Evolutionary conservation across 2,329 filamentous ascomycete genomes (phyloP).

Genomic region (Pseudogymnoascus sp.): DNA sequence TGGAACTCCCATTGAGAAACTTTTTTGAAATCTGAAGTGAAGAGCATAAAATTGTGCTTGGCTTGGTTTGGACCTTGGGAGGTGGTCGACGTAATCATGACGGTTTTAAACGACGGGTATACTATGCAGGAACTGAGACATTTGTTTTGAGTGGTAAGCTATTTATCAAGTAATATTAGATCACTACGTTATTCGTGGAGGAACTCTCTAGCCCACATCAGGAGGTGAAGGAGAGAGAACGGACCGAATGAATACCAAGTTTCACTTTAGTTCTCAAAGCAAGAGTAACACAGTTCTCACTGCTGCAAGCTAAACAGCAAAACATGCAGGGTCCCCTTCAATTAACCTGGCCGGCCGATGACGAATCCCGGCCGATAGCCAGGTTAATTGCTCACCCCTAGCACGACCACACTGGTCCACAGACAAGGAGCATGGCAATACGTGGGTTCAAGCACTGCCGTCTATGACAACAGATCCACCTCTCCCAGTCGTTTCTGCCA

Average conservation of each 20-base stretch:
- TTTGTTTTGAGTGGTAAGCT: background rate
- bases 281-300: no score
- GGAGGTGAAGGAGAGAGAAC: background rate
- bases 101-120: background rate
- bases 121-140: background rate
- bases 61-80: background rate
- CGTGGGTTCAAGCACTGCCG: slow-evolving; percentile 6
- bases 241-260: background rate
- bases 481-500: slow-evolving; percentile 12
- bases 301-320: background rate
- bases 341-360: background rate
- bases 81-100: background rate
- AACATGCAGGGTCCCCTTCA: background rate
- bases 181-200: background rate
- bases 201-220: background rate
- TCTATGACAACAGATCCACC: slow-evolving; percentile 1
- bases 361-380: no score
- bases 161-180: background rate
- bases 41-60: background rate
- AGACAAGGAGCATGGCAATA: background rate
- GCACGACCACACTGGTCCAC: background rate
- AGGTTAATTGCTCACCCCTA: no score
- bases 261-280: no score
- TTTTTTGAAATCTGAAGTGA: background rate
- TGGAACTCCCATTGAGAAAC: background rate